Percentiles rank a stretch among this genome's conserved stretches.
Evolutionary conservation across 306 rosid genomes (phyloP).

Genomic region (Ochetophila trinervis): DNA sequence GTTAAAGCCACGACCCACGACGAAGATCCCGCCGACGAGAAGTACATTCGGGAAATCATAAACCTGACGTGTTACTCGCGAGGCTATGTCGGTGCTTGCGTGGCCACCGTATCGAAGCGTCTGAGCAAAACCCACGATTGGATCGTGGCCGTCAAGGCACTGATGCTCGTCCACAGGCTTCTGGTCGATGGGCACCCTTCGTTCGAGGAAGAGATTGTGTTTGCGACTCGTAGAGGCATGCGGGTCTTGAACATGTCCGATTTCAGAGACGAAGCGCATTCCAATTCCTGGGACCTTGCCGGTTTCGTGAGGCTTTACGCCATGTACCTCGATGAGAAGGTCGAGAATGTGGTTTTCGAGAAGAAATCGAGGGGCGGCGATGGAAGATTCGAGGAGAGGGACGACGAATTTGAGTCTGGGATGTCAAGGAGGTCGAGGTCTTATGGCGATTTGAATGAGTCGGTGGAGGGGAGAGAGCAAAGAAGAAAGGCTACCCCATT

Average conservation of each 20-base stretch:
- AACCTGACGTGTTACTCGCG: conserved; percentile 49
- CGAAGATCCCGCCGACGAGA: conserved; percentile 71
- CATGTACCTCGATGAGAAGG: conserved; percentile 67
- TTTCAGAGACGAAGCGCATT: conserved; percentile 86
- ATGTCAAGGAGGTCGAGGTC: conserved; percentile 37
- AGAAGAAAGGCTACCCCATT: conserved; percentile 42
- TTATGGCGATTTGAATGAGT: conserved; percentile 38
- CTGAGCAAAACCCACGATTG: conserved; percentile 71
- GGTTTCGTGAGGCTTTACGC: conserved; percentile 71
- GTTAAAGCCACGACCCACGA: conserved; percentile 85
- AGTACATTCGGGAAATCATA: conserved; percentile 59
- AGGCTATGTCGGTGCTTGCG: conserved; percentile 55
- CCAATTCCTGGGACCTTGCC: conserved; percentile 69
- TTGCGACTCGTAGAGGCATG: conserved; percentile 48
- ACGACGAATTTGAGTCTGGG: conserved; percentile 38
- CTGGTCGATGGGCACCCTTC: conserved; percentile 65
- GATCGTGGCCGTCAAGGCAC: conserved; percentile 78
- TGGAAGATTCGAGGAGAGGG: conserved; percentile 21
- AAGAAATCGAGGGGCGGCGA: conserved; percentile 41
- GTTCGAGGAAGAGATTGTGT: conserved; percentile 69
- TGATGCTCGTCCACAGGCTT: conserved; percentile 74
- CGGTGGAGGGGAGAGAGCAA: conserved; percentile 31
- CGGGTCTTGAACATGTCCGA: conserved; percentile 59
- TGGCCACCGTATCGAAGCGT: conserved; percentile 56
- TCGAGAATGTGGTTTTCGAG: conserved; percentile 49